Conservation (phyloP, 495 filamentous ascomycete genomes). For the Aeminium ludgeri region DNA sequence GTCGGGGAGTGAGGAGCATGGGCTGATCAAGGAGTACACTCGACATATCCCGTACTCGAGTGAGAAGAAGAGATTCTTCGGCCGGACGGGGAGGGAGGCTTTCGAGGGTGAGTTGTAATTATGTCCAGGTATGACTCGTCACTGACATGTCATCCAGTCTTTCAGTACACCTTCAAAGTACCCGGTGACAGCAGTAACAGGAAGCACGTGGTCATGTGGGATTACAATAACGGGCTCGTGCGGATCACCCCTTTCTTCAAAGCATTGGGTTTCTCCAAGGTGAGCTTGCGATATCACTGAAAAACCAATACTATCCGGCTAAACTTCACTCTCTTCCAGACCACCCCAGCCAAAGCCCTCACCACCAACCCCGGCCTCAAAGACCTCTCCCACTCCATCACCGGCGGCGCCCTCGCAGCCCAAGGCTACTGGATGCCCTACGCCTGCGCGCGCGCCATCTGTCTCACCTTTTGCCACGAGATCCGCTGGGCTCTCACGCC, state of each 20-base stretch:
- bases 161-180: conserved; percentile 73
- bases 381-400: conserved; percentile 83
- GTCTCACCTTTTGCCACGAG: conserved; percentile 69
- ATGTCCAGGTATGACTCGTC: conserved; percentile 3
- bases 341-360: conserved; percentile 66
- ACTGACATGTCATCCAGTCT: conserved; percentile 39
- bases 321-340: conserved; percentile 41
- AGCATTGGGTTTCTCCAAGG: conserved; percentile 72
- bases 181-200: conserved; percentile 41
- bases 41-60: conserved; percentile 85
- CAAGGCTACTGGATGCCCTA: conserved; percentile 99
- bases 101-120: conserved; percentile 55
- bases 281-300: conserved; percentile 22
- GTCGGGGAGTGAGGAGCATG: conserved; percentile 27
- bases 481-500: conserved; percentile 76
- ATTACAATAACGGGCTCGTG: conserved; percentile 90
- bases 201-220: conserved; percentile 77
- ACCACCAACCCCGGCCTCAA: conserved; percentile 63
- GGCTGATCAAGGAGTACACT: conserved; percentile 48
- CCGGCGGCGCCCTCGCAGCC: conserved; percentile 71
- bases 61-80: conserved; percentile 71
- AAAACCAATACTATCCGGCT: too few relatives aligned
- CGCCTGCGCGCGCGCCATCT: conserved; percentile 62
- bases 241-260: conserved; percentile 93
- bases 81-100: conserved; percentile 68